phyloP scores from a whole-genome alignment of 768 basidiomycete species.

The Boletus pseudo-olivaceus region DNA sequence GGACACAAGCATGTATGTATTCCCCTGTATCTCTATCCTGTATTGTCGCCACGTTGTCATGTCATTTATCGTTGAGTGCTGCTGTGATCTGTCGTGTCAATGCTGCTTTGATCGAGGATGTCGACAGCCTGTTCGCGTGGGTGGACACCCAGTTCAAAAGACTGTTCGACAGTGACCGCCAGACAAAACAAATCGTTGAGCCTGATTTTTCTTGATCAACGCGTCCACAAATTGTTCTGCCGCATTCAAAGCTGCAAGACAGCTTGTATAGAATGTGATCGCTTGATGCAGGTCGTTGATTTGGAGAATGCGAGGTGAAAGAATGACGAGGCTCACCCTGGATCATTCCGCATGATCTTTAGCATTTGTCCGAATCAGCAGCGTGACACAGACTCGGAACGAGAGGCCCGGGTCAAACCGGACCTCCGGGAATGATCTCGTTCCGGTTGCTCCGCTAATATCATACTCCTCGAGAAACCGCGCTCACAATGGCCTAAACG shows the following conservation, averaged over 20 bases:
- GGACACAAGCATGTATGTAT: not conserved
- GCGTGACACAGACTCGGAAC: no score
- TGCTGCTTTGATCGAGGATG: not conserved
- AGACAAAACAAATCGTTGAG: not conserved
- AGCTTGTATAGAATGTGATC: no score
- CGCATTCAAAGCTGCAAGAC: no score
- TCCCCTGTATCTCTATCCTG: slow-evolving; percentile 1
- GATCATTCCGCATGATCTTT: no score
- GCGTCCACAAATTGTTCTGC: no score
- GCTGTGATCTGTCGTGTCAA: not conserved
- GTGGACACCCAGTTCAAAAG: no score
- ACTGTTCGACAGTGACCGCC: not conserved
- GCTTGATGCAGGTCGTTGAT: no score
- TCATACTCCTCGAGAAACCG: not conserved
- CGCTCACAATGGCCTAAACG: not conserved
- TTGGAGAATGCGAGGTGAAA: no score
- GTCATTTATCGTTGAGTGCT: not conserved
- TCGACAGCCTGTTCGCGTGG: not conserved
- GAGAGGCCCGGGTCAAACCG: not conserved
- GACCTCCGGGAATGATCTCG: not conserved
- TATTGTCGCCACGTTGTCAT: not conserved
- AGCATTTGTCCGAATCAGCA: no score
- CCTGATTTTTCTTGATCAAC: no score
- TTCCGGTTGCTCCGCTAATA: not conserved
- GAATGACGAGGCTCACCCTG: no score